Evolutionary conservation across 2,329 filamentous ascomycete genomes (phyloP).

Genomic region (Microdochium paspali): DNA sequence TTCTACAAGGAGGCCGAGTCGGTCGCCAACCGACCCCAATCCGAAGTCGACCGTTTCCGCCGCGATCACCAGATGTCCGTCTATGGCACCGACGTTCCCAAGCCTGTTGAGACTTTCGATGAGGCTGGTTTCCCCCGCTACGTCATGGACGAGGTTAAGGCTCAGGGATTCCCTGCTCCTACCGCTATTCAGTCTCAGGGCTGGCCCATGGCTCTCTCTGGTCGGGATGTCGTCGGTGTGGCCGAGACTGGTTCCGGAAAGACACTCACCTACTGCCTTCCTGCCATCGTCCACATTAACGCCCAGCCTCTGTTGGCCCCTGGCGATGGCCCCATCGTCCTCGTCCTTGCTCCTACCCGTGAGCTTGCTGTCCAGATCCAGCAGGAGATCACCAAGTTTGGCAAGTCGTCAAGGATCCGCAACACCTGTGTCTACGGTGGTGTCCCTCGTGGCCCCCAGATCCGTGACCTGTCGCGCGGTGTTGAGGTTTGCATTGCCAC

Average conservation of each 20-base stretch:
- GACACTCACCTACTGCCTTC: conserved; percentile 96
- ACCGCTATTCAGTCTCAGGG: conserved; percentile 97
- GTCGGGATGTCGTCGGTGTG: conserved; percentile 97
- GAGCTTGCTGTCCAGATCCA: conserved; percentile 98
- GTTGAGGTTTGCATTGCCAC: conserved; percentile 99
- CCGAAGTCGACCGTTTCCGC: conserved; percentile 84
- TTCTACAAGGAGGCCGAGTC: conserved; percentile 95
- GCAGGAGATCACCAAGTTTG: conserved; percentile 96
- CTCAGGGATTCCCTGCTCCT: conserved; percentile 86
- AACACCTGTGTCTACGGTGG: conserved; percentile 99
- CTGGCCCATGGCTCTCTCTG: conserved; percentile 97
- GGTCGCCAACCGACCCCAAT: conserved; percentile 63
- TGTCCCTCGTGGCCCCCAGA: conserved; percentile 96
- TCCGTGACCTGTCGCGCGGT: conserved; percentile 86
- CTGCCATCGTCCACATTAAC: conserved; percentile 98
- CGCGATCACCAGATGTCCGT: conserved; percentile 77
- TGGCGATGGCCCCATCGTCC: conserved; percentile 91
- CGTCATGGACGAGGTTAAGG: conserved; percentile 97
- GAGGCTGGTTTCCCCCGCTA: conserved; percentile 96
- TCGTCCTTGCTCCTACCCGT: conserved; percentile 92
- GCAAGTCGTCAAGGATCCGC: conserved; percentile 92
- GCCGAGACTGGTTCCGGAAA: conserved; percentile 99
- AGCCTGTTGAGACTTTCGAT: conserved; percentile 93
- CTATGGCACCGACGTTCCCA: conserved; percentile 71
- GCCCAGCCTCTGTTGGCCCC: conserved; percentile 92